A percentile compares a stretch with the other conserved stretches of the same genome.
These are phyloP conservation scores for Polytolypa hystricis DNA, from an alignment of 2,329 filamentous ascomycete genomes.

Conservation along the genomic window DNA sequence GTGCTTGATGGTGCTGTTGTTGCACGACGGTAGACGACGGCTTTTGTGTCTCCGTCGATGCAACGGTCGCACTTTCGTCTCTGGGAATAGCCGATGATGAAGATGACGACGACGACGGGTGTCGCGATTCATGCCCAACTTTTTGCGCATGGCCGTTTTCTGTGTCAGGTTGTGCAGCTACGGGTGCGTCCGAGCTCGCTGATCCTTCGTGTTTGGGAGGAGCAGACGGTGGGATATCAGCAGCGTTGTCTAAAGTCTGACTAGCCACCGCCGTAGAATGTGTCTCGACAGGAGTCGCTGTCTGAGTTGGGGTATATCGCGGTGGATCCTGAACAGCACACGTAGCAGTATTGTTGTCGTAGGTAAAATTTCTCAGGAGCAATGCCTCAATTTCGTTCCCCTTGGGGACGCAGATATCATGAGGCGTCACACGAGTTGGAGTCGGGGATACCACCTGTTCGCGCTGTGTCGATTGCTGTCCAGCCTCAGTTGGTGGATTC, in stretches of 20 bases:
- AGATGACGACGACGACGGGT: conserved; percentile 3
- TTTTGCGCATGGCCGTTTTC: conserved; percentile 3
- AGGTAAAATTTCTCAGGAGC: neutral
- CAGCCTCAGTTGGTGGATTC: neutral
- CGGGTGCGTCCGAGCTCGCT: neutral
- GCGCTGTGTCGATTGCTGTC: no score
- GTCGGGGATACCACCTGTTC: no score
- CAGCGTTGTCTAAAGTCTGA: no score
- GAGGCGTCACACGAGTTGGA: conserved; percentile 1
- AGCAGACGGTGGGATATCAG: neutral
- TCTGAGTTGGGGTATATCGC: neutral
- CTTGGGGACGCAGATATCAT: neutral
- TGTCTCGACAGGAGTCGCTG: neutral
- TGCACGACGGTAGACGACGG: conserved; percentile 38
- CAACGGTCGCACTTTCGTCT: conserved; percentile 5
- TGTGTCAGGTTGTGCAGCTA: neutral
- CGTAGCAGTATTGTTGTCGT: neutral
- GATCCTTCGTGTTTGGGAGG: conserved; percentile 3
- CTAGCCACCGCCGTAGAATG: no score
- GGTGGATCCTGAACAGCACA: conserved; percentile 1
- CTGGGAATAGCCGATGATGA: no score
- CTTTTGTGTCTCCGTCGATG: conserved; percentile 5
- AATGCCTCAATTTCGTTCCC: neutral
- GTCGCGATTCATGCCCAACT: conserved; percentile 20
- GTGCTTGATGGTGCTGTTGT: no score